Conservation (phyloP, 2,329 filamentous ascomycete species). For the Fusarium praegraminearum region DNA sequence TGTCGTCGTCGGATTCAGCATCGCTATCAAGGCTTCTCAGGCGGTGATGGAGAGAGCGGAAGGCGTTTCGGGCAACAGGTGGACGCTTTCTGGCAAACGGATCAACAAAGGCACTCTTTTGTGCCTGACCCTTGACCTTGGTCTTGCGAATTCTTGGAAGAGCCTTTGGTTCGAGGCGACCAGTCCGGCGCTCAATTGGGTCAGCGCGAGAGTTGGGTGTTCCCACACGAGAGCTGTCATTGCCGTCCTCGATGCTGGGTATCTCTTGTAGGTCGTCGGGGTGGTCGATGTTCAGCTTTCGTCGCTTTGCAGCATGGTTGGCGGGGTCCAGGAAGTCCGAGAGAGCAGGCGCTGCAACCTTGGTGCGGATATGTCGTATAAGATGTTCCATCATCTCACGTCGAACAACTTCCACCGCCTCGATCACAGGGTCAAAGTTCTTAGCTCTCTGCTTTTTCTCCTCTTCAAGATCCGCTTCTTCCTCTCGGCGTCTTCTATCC, state of each 20-base stretch:
- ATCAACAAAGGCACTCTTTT: constrained; percentile 74
- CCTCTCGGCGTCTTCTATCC: constrained; percentile 75
- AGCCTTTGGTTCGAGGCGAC: constrained; percentile 67
- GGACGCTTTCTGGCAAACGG: constrained; percentile 74
- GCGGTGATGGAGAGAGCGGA: constrained; percentile 84
- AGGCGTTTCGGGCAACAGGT: constrained; percentile 67
- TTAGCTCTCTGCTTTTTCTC: constrained; percentile 89
- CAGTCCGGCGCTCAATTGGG: constrained; percentile 70
- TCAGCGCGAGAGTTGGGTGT: constrained; percentile 75
- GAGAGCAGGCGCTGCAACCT: constrained; percentile 84
- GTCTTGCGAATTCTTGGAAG: constrained; percentile 81
- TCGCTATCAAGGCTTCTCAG: constrained; percentile 71
- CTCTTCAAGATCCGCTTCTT: constrained; percentile 85
- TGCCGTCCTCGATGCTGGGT: constrained; percentile 65
- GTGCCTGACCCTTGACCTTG: constrained; percentile 65
- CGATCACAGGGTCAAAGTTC: constrained; percentile 89
- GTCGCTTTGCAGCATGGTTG: constrained; percentile 82
- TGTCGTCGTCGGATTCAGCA: constrained; percentile 92
- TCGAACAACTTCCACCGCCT: constrained; percentile 82
- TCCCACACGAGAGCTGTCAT: constrained; percentile 71
- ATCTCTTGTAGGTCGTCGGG: constrained; percentile 69
- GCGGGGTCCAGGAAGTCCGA: constrained; percentile 85
- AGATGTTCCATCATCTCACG: constrained; percentile 88
- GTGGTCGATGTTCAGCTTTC: constrained; percentile 81
- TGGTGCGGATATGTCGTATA: constrained; percentile 87